Evolutionary conservation across 1,139 yeast genomes (phyloP).

Genomic region (Saccharomyces hybrid): DNA sequence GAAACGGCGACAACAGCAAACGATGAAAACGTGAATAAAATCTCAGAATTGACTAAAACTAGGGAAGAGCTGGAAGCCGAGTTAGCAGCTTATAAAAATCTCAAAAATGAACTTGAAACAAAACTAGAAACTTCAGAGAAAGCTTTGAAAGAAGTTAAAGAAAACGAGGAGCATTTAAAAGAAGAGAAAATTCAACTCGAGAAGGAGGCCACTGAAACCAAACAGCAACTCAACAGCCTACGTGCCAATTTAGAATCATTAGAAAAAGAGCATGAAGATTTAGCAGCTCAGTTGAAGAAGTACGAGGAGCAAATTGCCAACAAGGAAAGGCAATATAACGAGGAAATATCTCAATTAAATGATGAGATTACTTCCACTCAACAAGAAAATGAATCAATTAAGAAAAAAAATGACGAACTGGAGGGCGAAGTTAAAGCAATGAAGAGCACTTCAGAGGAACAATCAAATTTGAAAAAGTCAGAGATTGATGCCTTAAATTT

Average conservation of each 20-base stretch:
- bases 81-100: neutral
- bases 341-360: neutral
- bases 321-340: neutral
- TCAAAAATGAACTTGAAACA: constrained; percentile 4
- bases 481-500: neutral
- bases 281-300: neutral
- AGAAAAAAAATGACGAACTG: neutral
- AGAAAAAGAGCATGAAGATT: neutral
- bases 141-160: constrained; percentile 4
- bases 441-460: constrained; percentile 1
- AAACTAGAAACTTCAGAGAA: constrained; percentile 7
- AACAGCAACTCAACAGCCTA: neutral
- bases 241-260: constrained; percentile 1
- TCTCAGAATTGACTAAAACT: constrained; percentile 1
- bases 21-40: neutral
- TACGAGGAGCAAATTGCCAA: neutral
- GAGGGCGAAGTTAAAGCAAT: neutral
- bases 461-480: neutral
- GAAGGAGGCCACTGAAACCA: neutral
- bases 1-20: neutral
- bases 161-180: constrained; percentile 4
- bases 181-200: neutral
- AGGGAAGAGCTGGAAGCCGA: constrained; percentile 7
- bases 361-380: neutral
- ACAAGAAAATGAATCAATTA: neutral